Evolutionary conservation across 2,329 filamentous ascomycete genomes (phyloP).

Genomic region (Exophiala mesophila): DNA sequence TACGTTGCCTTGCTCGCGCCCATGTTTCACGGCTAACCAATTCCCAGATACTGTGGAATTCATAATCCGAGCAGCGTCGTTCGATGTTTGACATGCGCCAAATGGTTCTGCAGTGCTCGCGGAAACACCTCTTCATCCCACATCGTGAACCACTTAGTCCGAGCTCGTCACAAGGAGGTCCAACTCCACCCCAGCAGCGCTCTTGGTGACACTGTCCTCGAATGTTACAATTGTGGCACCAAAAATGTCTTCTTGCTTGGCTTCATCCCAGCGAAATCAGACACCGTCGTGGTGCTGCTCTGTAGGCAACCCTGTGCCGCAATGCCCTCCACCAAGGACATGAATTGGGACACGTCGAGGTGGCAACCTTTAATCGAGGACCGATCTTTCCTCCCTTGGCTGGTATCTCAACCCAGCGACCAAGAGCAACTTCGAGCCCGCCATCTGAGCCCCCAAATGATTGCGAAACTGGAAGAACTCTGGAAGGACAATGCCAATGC

Average conservation of each 20-base stretch:
- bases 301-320: constrained; percentile 95
- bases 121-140: constrained; percentile 96
- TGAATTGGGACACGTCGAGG: constrained; percentile 98
- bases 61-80: constrained; percentile 94
- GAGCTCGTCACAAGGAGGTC: constrained; percentile 96
- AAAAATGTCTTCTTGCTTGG: constrained; percentile 97
- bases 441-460: constrained; percentile 88
- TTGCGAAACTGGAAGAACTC: constrained; percentile 93
- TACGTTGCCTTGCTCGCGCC: constrained; percentile 50
- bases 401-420: constrained; percentile 82
- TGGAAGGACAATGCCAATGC: constrained; percentile 94
- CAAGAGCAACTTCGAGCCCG: constrained; percentile 93
- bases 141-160: constrained; percentile 96
- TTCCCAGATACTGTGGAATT: constrained; percentile 82
- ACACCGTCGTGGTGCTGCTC: constrained; percentile 93
- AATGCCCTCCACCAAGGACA: constrained; percentile 93
- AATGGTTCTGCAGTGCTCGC: constrained; percentile 98
- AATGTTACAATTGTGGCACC: constrained; percentile 99
- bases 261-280: constrained; percentile 97
- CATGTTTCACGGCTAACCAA: constrained; percentile 5
- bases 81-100: constrained; percentile 90
- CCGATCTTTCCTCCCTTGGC: constrained; percentile 89
- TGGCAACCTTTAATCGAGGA: constrained; percentile 98
- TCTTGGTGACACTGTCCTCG: constrained; percentile 89
- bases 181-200: constrained; percentile 90